Base-by-base conservation (phyloP, 768 basidiomycete species). In the Russula ochroleuca region DNA sequence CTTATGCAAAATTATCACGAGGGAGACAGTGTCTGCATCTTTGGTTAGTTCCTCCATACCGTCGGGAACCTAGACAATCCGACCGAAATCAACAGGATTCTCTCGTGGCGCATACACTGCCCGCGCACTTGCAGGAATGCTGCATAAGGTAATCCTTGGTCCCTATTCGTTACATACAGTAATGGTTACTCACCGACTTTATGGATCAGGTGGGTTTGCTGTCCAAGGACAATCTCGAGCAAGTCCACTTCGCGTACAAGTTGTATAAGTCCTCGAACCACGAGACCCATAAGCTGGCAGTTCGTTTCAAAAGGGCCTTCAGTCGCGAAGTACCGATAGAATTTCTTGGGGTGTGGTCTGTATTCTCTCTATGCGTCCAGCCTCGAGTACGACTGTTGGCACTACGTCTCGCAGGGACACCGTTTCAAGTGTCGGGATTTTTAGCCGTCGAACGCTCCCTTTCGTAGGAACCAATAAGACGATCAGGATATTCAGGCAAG, bases 341-440 rank as follows among this genome's bases (percentile, higher is more conserved):
- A n/a, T 92, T 92, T 62, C 73, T 93, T 45, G 91, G 91, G 0
- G 85, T 90, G 54, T 92, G 89, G 89, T 88, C 80, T 40, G 51
- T 7, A 53, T 31, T 58, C 31, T 35, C 23, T 9, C 35, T 3
- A 25, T 23, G 23, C 5, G 25, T 19, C 9, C 38, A 47, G 45
- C 10, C 28, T 41, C 19, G 35, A 41, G 17, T 41, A 31, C 43
- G 25, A 48, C n/a, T 2, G 13, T 28, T 5, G 28, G 15, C 43
- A 13, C 17, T 43, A 2, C 37, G 48, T 13, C 15, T 53, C 19
- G 2, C 56, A 82, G 89, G 90, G 90, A 92, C 63, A 92, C 90
- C 0, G 89, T 93, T 2, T 77, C 85, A 13, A 87, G 87, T 55
- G 89, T 90, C 19, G 91, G 91, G 0, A 69, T 87, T 0, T 61